Conservation (phyloP, 805 yeast genomes). For the Candida maltosa region DNA sequence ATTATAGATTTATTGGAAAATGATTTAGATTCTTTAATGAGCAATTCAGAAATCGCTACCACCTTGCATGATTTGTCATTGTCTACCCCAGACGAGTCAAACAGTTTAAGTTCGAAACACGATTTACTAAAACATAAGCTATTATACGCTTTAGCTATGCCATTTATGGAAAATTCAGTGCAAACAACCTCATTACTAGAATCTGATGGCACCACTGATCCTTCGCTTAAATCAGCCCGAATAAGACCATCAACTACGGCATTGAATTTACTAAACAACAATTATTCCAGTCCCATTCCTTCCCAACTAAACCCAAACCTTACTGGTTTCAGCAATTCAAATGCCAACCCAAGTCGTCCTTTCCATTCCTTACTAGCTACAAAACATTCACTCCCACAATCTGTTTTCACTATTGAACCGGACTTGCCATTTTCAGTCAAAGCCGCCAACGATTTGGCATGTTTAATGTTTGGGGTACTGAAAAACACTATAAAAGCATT, state of each 20-base stretch:
- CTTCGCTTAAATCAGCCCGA: conserved; percentile 11
- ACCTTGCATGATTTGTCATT: conserved; percentile 58
- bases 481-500: conserved; percentile 57
- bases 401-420: conserved; percentile 75
- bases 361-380: conserved; percentile 67
- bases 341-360: conserved; percentile 34
- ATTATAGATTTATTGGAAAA: conserved; percentile 47
- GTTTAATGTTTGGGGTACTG: conserved; percentile 80
- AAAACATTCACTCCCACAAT: conserved; percentile 73
- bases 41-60: conserved; percentile 43
- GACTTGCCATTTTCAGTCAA: conserved; percentile 75
- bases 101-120: conserved; percentile 30
- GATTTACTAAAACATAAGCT: conserved; percentile 43
- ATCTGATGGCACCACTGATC: conserved; percentile 7
- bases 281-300: conserved; percentile 4
- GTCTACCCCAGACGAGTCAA: conserved; percentile 26
- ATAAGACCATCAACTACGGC: conserved; percentile 30
- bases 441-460: conserved; percentile 88
- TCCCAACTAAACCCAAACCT: not conserved
- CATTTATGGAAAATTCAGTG: conserved; percentile 48
- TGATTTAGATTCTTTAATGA: conserved; percentile 21
- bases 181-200: conserved; percentile 21
- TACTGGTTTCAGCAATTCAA: not conserved
- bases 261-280: conserved; percentile 20
- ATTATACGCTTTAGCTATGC: conserved; percentile 64